These are phyloP conservation scores for Malassezia obtusa DNA, from an alignment of 1,284 basidiomycete species.

Conservation along the genomic window DNA sequence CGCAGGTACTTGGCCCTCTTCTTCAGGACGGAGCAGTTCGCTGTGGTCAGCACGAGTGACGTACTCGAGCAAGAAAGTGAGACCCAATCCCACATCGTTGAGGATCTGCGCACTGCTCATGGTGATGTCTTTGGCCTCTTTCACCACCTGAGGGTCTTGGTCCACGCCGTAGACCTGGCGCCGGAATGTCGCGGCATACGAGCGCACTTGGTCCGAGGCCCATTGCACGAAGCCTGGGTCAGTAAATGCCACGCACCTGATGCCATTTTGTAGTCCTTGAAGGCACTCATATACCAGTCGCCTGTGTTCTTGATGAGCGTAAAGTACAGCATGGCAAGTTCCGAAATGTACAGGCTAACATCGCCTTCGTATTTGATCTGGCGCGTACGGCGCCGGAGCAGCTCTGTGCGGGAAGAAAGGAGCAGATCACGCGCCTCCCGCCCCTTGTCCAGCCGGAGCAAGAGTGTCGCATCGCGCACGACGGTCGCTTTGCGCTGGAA, in stretches of 20 bases:
- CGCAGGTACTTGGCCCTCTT: neutral
- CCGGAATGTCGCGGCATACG: constrained; percentile 73
- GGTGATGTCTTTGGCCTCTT: constrained; percentile 26
- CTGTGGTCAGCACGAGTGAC: neutral
- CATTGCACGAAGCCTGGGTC: constrained; percentile 66
- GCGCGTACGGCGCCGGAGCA: constrained; percentile 66
- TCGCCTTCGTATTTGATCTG: constrained; percentile 86
- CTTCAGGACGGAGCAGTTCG: constrained; percentile 9
- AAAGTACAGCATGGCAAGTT: constrained; percentile 72
- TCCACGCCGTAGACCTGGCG: constrained; percentile 69
- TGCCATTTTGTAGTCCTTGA: constrained; percentile 85
- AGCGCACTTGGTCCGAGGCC: constrained; percentile 76
- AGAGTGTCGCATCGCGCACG: constrained; percentile 61
- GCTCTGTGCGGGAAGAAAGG: constrained; percentile 64
- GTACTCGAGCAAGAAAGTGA: constrained; percentile 24
- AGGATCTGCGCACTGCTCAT: constrained; percentile 27
- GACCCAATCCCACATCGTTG: constrained; percentile 31
- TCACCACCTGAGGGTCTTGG: constrained; percentile 25
- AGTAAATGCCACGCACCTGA: constrained; percentile 50
- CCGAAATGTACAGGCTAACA: constrained; percentile 63
- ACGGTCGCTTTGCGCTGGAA: constrained; percentile 69
- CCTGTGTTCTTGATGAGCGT: constrained; percentile 86
- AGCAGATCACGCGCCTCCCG: constrained; percentile 74
- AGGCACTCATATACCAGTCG: constrained; percentile 94
- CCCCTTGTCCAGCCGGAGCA: constrained; percentile 66